phyloP scores from a whole-genome alignment of 371 early-diverging fungal species.

The Syncephalastrum contaminatum region DNA sequence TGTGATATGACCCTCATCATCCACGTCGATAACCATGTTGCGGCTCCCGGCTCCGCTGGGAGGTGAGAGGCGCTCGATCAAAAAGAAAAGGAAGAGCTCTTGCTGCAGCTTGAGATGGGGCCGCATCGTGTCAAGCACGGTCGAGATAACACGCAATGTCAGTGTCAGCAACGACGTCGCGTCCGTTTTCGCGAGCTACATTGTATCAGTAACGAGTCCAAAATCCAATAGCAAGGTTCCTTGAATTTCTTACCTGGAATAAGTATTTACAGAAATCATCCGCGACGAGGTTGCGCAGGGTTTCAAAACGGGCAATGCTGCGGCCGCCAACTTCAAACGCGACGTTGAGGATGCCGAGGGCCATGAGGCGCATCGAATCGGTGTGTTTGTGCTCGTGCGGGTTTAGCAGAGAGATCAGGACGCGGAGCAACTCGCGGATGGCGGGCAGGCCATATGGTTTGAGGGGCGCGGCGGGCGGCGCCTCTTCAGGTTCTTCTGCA shows the following conservation, averaged over 20 bases:
- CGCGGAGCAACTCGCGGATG: constrained; percentile 85
- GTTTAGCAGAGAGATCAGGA: constrained; percentile 86
- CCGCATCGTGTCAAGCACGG: constrained; percentile 74
- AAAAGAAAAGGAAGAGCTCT: constrained; percentile 77
- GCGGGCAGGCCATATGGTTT: constrained; percentile 81
- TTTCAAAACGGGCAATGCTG: constrained; percentile 71
- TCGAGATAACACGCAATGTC: constrained; percentile 65
- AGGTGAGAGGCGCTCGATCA: constrained; percentile 65
- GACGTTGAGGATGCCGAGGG: constrained; percentile 74
- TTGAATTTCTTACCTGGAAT: constrained; percentile 63
- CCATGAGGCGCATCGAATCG: constrained; percentile 89
- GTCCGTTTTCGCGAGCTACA: constrained; percentile 59
- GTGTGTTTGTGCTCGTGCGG: constrained; percentile 90
- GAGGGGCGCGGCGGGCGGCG: constrained; percentile 17
- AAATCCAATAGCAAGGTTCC: constrained; percentile 9
- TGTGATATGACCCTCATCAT: constrained; percentile 40
- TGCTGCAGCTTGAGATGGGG: constrained; percentile 73
- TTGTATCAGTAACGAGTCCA: background rate
- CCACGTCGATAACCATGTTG: constrained; percentile 31
- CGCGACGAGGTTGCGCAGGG: constrained; percentile 68
- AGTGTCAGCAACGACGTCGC: constrained; percentile 60
- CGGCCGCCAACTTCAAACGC: constrained; percentile 85
- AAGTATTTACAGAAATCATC: constrained; percentile 87
- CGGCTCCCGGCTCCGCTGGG: constrained; percentile 42
- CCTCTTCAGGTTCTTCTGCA: background rate